Evolutionary conservation across 2,329 filamentous ascomycete species (phyloP), one percentile per base, ranked within the genome.

Genomic region (Diaporthe sp.): DNA sequence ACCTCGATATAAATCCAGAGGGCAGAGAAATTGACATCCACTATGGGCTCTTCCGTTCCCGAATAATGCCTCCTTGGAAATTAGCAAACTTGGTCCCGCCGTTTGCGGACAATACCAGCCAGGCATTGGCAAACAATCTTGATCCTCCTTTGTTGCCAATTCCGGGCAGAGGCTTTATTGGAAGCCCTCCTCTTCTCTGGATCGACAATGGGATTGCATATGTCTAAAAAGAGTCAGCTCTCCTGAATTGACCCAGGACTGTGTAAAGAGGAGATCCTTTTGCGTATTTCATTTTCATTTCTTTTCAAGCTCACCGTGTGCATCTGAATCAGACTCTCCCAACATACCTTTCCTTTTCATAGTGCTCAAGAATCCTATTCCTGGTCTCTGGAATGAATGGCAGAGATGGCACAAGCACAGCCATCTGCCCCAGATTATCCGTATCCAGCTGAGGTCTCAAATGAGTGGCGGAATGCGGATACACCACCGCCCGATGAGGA

Each of bases 91-190:
- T 22, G 5, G 8, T 51, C 1, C 25, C 1, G 17, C 70, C 58
- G 70, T 25, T 65, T 73, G 58, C 70, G 70, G 57, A 42, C n/a
- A 19, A 42, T 25, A 15, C 4, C 22, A 12, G 10, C n/a, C 15
- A n/a, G 8, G 15, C 15, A 2, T 39, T 25, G 37, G n/a, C 7
- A 44, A 55, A 25, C 39, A 55, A 28, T 28, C 13, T 17, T 34
- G 9, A n/a, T 13, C 9, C 17, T 73, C 6, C 57, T 72, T 73
- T 73, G 70, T 73, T 17, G n/a, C 46, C 57, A 13, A 62, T 55
- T 62, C 49, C 58, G 49, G 34, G 49, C 34, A 53, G 13, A 25
- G 12, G 55, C 70, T 72, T 72, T 65, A 37, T 73, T n/a, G 22
- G 6, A 3, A 55, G 3, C 3, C 28, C 42, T 42, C 12, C 10